Conservation (phyloP, 1,139 yeast genomes). For the Candida labiduridarum region DNA sequence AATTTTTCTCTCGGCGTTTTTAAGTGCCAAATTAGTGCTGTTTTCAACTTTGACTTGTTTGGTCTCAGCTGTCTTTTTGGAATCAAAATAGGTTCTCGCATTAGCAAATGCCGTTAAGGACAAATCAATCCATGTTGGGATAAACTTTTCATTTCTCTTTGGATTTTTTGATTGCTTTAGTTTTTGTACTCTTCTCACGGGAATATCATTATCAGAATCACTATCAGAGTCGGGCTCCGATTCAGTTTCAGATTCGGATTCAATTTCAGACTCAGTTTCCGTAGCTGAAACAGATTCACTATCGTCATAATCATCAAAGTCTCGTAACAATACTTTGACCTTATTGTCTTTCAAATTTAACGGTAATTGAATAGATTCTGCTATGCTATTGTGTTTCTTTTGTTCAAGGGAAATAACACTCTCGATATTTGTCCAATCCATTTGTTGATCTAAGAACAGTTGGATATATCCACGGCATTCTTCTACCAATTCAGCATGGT, state of each 20-base stretch:
- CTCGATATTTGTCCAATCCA: slow-evolving; percentile 95
- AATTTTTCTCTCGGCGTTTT: slow-evolving; percentile 82
- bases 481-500: slow-evolving; percentile 70
- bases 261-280: slow-evolving; percentile 33
- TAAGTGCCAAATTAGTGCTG: slow-evolving; percentile 76
- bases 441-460: slow-evolving; percentile 71
- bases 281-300: slow-evolving; percentile 28
- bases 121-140: slow-evolving; percentile 67
- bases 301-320: slow-evolving; percentile 35
- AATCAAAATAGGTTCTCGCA: slow-evolving; percentile 82
- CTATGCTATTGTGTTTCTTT: slow-evolving; percentile 62
- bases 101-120: slow-evolving; percentile 82
- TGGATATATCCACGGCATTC: slow-evolving; percentile 72
- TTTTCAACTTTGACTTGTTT: slow-evolving; percentile 83
- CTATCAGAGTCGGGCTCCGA: slow-evolving; percentile 33
- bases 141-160: slow-evolving; percentile 12
- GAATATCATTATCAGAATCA: slow-evolving; percentile 22
- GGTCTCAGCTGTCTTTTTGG: slow-evolving; percentile 72
- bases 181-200: slow-evolving; percentile 4
- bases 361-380: slow-evolving; percentile 65
- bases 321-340: slow-evolving; percentile 62
- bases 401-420: slow-evolving; percentile 73
- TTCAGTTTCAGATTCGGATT: slow-evolving; percentile 34
- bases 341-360: slow-evolving; percentile 71
- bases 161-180: not conserved